Evolutionary conservation across 2,329 filamentous ascomycete genomes (phyloP).

Genomic region (Epicoccum sorghinum): DNA sequence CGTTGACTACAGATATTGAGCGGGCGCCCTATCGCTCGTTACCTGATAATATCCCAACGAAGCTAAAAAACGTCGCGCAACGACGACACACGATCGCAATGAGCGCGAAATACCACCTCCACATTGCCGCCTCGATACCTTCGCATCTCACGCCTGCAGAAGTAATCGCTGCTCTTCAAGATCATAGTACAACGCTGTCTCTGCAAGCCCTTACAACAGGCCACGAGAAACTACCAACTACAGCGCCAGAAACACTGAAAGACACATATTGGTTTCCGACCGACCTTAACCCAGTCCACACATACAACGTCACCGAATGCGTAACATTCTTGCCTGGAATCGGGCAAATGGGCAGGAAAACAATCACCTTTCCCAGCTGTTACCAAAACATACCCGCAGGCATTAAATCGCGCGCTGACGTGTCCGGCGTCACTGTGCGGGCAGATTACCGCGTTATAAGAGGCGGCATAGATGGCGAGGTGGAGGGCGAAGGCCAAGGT

Average conservation of each 20-base stretch:
- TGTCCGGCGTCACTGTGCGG: constrained; percentile 35
- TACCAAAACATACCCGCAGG: constrained; percentile 44
- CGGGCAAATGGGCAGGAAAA: constrained; percentile 39
- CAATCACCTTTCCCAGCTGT: constrained; percentile 38
- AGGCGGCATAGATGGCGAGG: constrained; percentile 33
- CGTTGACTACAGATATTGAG: not conserved
- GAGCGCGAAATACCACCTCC: constrained; percentile 41
- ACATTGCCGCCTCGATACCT: constrained; percentile 39
- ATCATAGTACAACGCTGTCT: constrained; percentile 42
- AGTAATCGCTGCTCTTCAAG: constrained; percentile 41
- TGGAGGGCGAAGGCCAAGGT: constrained; percentile 42
- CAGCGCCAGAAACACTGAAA: constrained; percentile 31
- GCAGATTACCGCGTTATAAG: constrained; percentile 42
- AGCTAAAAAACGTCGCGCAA: not conserved
- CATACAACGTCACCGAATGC: constrained; percentile 41
- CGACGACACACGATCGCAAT: constrained; percentile 5
- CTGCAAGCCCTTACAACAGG: constrained; percentile 42
- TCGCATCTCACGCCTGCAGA: constrained; percentile 30
- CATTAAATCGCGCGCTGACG: constrained; percentile 42
- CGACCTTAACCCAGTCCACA: constrained; percentile 33
- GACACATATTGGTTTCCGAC: constrained; percentile 46
- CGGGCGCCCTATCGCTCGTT: not conserved
- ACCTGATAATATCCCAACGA: not conserved
- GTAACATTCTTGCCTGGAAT: constrained; percentile 39
- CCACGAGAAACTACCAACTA: constrained; percentile 33